phyloP scores from a whole-genome alignment of 371 early-diverging fungal genomes.

The Mortierella sp. region DNA sequence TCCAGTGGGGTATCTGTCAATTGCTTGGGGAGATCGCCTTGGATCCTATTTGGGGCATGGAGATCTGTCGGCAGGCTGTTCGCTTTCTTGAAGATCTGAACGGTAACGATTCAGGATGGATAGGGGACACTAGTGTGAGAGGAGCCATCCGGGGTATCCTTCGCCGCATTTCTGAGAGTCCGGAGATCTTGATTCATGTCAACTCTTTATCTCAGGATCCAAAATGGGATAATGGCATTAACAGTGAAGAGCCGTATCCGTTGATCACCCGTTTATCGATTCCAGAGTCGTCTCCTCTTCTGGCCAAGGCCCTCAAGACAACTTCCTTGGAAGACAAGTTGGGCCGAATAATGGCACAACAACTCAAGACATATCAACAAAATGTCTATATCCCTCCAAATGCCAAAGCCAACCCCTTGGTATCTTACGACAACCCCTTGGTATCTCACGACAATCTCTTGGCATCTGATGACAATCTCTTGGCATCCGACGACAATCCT shows the following conservation, averaged over 20 bases:
- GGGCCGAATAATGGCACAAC: conserved; percentile 4
- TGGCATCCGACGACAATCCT: conserved; percentile 2
- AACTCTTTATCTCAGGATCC: not conserved
- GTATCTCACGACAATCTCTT: too few species aligned
- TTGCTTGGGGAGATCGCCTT: conserved; percentile 19
- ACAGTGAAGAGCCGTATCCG: conserved; percentile 2
- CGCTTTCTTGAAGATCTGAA: conserved; percentile 15
- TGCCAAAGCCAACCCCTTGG: too few species aligned
- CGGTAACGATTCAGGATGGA: not conserved
- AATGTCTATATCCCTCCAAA: conserved; percentile 1
- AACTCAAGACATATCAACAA: not conserved
- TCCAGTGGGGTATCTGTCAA: conserved; percentile 30
- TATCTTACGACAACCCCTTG: too few species aligned
- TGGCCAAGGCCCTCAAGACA: not conserved
- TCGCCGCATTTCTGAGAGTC: not conserved
- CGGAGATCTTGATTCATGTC: not conserved
- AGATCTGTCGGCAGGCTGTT: conserved; percentile 8
- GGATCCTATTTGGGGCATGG: conserved; percentile 7
- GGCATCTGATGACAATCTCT: too few species aligned
- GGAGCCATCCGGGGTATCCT: not conserved
- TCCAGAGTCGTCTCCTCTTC: not conserved
- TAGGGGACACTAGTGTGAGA: not conserved
- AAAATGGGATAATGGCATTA: not conserved
- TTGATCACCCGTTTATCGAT: not conserved
- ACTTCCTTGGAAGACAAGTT: conserved; percentile 7